Base-by-base conservation (phyloP, 2,329 filamentous ascomycete genomes). In the Ophiostoma novo-ulmi region DNA sequence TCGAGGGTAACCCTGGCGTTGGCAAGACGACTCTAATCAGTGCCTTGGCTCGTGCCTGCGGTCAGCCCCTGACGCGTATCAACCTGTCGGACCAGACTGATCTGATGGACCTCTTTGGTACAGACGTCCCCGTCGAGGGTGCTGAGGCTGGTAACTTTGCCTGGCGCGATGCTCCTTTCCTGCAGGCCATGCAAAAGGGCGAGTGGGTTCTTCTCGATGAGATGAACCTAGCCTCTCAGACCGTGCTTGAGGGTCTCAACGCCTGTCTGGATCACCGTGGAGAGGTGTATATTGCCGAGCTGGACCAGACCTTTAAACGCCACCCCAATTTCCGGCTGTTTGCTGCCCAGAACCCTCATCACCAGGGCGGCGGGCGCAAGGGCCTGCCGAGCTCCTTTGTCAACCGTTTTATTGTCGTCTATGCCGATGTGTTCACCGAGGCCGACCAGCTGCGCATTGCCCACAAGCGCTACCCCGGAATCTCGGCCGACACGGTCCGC, bases 41-140 rank as follows among this genome's bases (percentile, higher is more conserved):
- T 65, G 94, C 95, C 0, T 83, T 99, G 65, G 91, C 96, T 1
- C 86, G 87, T 75, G 89, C 90, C 4, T 91, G 92, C 74, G 93
- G 94, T 5, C 90, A 90, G 73, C 90, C 91, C 8, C 81, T 99
- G 73, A 97, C 93, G 0, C 87, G 95, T 75, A 97, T 99, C 80
- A 99, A 99, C 77, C 83, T 99, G 72, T 98, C 95, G 0, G 95
- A 99, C 75, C 95, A 99, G 80, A 99, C 96, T 0, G 95, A 99
- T 79, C 82, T 99, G 68, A 97, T 98, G 86, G 95, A 99, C 78
- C 83, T 99, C 0, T 99, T 99, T 78, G 95, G 95, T 72, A 97
- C 94, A 0, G 95, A 99, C 81, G 93, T 97, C 8, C 95, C 95
- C 0, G 89, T 97, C 3, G 95, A 98, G 80, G 94, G 93, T n/a